A percentile compares a stretch with the other conserved stretches of the same genome.
These are phyloP conservation scores for Arthrobotrys musiformis DNA, from an alignment of 2,329 filamentous ascomycete species.

Conservation along the genomic window DNA sequence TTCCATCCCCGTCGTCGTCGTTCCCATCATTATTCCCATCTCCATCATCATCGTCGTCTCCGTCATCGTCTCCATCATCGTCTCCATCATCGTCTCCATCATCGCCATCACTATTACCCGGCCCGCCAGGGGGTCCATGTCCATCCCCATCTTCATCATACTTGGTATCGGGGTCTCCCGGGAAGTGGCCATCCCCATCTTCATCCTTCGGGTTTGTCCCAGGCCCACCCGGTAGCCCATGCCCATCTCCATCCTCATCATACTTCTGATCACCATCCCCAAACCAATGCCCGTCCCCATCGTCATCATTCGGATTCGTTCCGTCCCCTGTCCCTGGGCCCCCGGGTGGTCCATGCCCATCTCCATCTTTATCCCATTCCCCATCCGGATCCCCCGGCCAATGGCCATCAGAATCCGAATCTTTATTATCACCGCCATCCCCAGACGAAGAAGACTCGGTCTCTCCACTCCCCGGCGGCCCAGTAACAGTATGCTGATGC, in stretches of 20 bases:
- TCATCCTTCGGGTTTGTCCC: neutral
- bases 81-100: constrained; percentile 10
- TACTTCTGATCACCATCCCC: neutral
- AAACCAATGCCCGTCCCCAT: constrained; percentile 23
- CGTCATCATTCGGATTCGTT: neutral
- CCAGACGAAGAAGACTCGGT: neutral
- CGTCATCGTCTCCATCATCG: neutral
- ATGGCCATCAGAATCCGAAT: constrained; percentile 17
- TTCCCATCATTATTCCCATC: neutral
- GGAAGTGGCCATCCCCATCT: neutral
- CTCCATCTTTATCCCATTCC: constrained; percentile 1
- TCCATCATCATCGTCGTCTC: neutral
- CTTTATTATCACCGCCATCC: neutral
- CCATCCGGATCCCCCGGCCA: constrained; percentile 11
- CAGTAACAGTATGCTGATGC: constrained; percentile 27
- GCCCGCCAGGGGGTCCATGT: constrained; percentile 13
- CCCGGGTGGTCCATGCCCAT: constrained; percentile 14
- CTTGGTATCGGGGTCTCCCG: neutral
- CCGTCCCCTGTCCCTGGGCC: neutral
- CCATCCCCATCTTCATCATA: neutral
- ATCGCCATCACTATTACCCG: neutral
- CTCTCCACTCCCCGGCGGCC: neutral
- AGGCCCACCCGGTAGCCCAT: constrained; percentile 11
- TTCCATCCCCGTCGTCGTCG: neutral
- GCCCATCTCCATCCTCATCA: constrained; percentile 10